Base-by-base conservation (phyloP, 768 basidiomycete species). In the Austroboletus eburneus region DNA sequence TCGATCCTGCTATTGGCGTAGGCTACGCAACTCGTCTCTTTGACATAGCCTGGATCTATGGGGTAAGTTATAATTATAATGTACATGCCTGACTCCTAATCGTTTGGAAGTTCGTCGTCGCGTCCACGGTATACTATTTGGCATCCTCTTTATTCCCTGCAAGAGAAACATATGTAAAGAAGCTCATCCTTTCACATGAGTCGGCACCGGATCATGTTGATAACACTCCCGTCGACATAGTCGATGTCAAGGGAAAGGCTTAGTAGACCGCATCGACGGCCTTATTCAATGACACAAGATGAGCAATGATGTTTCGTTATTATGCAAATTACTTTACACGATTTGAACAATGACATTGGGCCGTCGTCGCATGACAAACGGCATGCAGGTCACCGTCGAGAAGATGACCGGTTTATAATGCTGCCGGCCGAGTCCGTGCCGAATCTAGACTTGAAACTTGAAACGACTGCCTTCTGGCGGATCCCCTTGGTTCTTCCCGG, bases 31-130 rank as follows among this genome's bases (percentile, higher is more conserved):
- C 58, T 2, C 74, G 71, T 50, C 61, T 88, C 9, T 90, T 83
- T 58, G 79, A 85, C 57, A 74, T 91, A 49, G 78, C 83, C 3
- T 92, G 84, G 81, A 59, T 91, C 16, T 87, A 82, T 57, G 85
- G 85, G 45, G 85, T 87, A 64, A 44, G 81, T 68, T 20, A 16
- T 29, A 5, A 24, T 4, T 17, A 18, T 43, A 30, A 14, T 21
- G 3, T 18, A 3, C 23, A 24, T 35, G 21, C 46, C 36, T 5
- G 32, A 1, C 22, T 16, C 33, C 4, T 24, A 16, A 39, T 39
- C 12, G 3, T 9, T 33, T 33, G 13, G 14, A 38, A 64, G 64
- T 65, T 65, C 14, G 43, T 57, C 20, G 49, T 56, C 4, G 50
- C 60, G 12, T 65, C 53, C 5, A 27, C 42, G 35, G 53, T 65